Percentiles rank a stretch among this genome's conserved stretches.
Conservation (phyloP, 208 protist genomes). For the Porcisia deanei region DNA sequence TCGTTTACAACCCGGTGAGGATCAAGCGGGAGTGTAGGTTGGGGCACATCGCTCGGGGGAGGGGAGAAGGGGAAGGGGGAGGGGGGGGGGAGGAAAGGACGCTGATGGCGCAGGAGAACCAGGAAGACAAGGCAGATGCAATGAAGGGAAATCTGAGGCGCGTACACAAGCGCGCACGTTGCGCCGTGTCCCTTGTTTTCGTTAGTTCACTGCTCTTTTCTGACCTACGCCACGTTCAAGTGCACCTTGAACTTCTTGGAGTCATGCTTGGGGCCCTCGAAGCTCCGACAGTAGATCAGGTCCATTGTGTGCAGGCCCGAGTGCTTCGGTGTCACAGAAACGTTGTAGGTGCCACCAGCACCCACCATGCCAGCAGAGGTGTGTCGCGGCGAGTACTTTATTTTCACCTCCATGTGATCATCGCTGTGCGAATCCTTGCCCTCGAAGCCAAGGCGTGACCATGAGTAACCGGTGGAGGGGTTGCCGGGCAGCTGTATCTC, state of each 20-base stretch:
- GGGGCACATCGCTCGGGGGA: neutral
- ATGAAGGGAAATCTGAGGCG: neutral
- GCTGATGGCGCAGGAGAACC: neutral
- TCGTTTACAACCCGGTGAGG: neutral
- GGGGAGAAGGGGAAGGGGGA: neutral
- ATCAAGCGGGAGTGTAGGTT: too few relatives aligned
- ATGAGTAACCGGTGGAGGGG: slow-evolving; percentile 74
- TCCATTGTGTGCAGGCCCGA: slow-evolving; percentile 38
- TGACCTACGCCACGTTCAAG: slow-evolving; percentile 34
- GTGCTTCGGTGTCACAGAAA: slow-evolving; percentile 40
- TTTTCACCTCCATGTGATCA: slow-evolving; percentile 20
- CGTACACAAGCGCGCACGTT: neutral
- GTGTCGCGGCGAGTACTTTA: slow-evolving; percentile 11
- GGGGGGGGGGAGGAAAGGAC: neutral
- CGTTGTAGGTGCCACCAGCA: slow-evolving; percentile 35
- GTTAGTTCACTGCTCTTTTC: neutral
- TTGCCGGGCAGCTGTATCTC: slow-evolving; percentile 52
- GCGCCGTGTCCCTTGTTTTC: neutral
- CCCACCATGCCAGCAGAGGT: slow-evolving; percentile 35
- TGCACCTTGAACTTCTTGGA: slow-evolving; percentile 46
- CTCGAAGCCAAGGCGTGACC: slow-evolving; percentile 39
- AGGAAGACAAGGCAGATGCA: neutral
- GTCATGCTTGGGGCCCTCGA: slow-evolving; percentile 25
- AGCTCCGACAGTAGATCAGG: slow-evolving; percentile 54
- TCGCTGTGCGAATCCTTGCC: slow-evolving; percentile 26